Base-by-base conservation (phyloP, 2,329 filamentous ascomycete genomes). In the Curvularia verruculosa region DNA sequence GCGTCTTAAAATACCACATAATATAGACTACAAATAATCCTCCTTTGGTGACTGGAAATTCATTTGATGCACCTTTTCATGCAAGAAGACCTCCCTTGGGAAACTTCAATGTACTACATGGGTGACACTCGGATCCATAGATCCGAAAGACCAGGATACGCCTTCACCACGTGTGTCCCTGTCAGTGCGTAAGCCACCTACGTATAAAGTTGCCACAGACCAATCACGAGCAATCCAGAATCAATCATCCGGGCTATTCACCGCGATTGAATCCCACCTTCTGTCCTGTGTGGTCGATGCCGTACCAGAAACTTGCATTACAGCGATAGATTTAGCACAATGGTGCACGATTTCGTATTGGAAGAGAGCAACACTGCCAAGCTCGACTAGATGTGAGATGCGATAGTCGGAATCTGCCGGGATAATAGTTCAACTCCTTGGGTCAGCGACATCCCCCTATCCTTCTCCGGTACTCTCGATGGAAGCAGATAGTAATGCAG, bases 131-230 rank as follows among this genome's bases (percentile, higher is more conserved):
- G 52, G 18, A 54, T 54, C 46, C 15, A 39, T 44, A 36, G 15
- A 36, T 18, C 52, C 52, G 46, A 31, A 3, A 15, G 39, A 45
- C 37, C 23, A 43, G 29, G 46, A 24, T n/a, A 40, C 28, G 46
- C 21, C 47, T 12, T 31, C 52, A 19, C 47, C 47, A 55, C 52
- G 47, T 55, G 52, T 46, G n/a, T 21, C 26, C 28, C 6, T 18
- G 28, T 28, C 18, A 34, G 28, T 46, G 43, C 26, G 28, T 18
- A 46, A 46, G 28, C 43, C 43, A 46, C 43, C 7, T 8, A 46
- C 28, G 28, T 28, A 34, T 21, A 31, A 7, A 12, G 19, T 13
- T 31, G 28, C 43, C 34, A 36, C 34, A 36, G 34, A n/a, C 34
- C 34, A 36, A 36, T 36, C 15, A 36, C 15, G 15, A 36, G 34